A percentile compares a stretch with the other conserved stretches of the same genome.
These are phyloP conservation scores for Brachypodium distachyon DNA, from an alignment of 202 grass and related monocot genomes.

Conservation along the genomic window DNA sequence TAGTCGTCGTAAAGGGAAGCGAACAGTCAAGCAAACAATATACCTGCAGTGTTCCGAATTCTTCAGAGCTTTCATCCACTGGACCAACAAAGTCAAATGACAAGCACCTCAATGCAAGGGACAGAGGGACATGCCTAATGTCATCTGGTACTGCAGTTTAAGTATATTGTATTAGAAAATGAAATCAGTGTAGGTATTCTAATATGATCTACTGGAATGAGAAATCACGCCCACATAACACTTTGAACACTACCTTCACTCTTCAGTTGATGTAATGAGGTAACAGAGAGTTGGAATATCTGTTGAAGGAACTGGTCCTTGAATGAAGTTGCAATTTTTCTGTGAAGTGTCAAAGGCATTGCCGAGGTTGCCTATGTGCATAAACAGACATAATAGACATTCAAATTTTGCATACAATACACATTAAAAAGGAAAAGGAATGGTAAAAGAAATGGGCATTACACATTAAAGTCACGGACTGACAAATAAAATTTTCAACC, in stretches of 20 bases:
- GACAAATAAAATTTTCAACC: background rate
- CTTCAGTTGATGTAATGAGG: slow-evolving; percentile 88
- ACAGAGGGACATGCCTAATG: slow-evolving; percentile 66
- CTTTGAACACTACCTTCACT: slow-evolving; percentile 65
- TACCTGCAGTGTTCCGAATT: slow-evolving; percentile 98
- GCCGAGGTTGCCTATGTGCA: slow-evolving; percentile 48
- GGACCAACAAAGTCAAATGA: slow-evolving; percentile 98
- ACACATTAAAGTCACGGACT: slow-evolving; percentile 17
- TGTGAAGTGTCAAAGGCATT: slow-evolving; percentile 60
- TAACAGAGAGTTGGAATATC: slow-evolving; percentile 96
- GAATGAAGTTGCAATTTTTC: slow-evolving; percentile 78
- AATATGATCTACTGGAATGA: background rate
- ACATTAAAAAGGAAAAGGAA: background rate
- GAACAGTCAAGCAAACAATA: slow-evolving; percentile 21
- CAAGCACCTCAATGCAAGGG: slow-evolving; percentile 89
- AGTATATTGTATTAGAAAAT: background rate
- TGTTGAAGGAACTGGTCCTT: slow-evolving; percentile 92
- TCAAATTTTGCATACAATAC: background rate
- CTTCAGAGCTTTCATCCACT: slow-evolving; percentile 98
- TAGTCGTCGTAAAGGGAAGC: background rate
- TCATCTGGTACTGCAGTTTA: slow-evolving; percentile 61
- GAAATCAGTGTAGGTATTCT: background rate
- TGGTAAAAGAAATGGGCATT: background rate
- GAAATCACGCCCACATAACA: slow-evolving; percentile 20
- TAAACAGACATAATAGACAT: slow-evolving; percentile 19